phyloP scores from a whole-genome alignment of 2,329 filamentous ascomycete species.

The Phialemonium atrogriseum region DNA sequence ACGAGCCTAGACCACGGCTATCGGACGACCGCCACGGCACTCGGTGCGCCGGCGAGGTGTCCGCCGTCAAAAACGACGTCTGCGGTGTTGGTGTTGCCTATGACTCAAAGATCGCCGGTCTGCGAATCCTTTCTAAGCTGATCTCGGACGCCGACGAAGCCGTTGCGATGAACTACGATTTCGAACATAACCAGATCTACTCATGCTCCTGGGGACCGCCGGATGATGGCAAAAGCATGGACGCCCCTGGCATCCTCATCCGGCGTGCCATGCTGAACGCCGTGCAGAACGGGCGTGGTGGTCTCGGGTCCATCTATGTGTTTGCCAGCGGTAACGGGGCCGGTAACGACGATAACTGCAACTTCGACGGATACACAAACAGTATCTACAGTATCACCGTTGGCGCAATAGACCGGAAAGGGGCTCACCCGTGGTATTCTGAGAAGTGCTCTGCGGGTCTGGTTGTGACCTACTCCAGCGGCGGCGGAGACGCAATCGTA shows the following conservation, averaged over 20 bases:
- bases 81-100: constrained; percentile 96
- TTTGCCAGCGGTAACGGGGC: constrained; percentile 97
- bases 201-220: constrained; percentile 98
- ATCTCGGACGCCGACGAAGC: constrained; percentile 93
- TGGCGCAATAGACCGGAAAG: constrained; percentile 80
- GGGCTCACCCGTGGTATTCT: constrained; percentile 89
- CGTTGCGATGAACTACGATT: constrained; percentile 84
- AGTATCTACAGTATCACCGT: constrained; percentile 98
- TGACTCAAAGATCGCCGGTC: constrained; percentile 79
- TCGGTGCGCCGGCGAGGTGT: constrained; percentile 87
- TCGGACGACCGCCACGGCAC: constrained; percentile 87
- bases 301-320: constrained; percentile 85
- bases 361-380: constrained; percentile 98
- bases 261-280: constrained; percentile 85
- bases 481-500: constrained; percentile 77
- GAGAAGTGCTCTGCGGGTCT: constrained; percentile 93
- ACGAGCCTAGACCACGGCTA: constrained; percentile 74
- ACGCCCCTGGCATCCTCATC: constrained; percentile 83
- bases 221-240: constrained; percentile 90
- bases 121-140: constrained; percentile 84
- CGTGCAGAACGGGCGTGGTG: constrained; percentile 75
- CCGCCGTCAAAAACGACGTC: constrained; percentile 83
- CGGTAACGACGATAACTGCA: constrained; percentile 84
- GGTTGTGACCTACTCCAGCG: constrained; percentile 94
- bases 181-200: constrained; percentile 89